Conservation (phyloP, 2,329 filamentous ascomycete genomes). For the Fulvia fulva region DNA sequence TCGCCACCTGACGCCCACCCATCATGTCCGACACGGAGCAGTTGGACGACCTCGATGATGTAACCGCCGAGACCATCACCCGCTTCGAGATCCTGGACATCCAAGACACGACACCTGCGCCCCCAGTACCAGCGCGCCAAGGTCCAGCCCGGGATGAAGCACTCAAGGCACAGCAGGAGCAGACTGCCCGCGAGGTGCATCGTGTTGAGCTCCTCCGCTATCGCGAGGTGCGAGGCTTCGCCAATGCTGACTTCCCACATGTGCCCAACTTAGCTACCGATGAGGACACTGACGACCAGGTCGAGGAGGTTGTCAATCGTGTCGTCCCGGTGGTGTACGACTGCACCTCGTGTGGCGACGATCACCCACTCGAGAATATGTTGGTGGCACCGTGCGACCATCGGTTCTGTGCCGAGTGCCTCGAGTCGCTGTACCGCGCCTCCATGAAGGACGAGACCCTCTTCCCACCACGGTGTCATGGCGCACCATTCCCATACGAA, state of each 20-base stretch:
- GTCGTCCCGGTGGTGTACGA: neutral
- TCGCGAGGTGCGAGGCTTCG: neutral
- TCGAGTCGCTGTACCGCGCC: constrained; percentile 5
- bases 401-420: constrained; percentile 7
- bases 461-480: constrained; percentile 13
- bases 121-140: neutral
- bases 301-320: neutral
- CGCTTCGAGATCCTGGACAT: neutral
- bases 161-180: neutral
- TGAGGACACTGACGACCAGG: neutral
- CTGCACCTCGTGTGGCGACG: constrained; percentile 2
- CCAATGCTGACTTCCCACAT: neutral
- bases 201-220: neutral
- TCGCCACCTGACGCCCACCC: neutral
- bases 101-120: neutral
- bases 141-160: neutral
- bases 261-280: neutral
- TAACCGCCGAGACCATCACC: neutral
- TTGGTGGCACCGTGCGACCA: constrained; percentile 3
- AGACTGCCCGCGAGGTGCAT: neutral
- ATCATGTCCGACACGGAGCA: neutral
- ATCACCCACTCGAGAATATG: neutral
- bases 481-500: constrained; percentile 1
- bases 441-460: constrained; percentile 6
- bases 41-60: neutral